Percentiles rank a stretch among this genome's conserved stretches.
These are phyloP conservation scores for Plectranthus barbatus DNA, from an alignment of 257 asterid species.

Conservation along the genomic window DNA sequence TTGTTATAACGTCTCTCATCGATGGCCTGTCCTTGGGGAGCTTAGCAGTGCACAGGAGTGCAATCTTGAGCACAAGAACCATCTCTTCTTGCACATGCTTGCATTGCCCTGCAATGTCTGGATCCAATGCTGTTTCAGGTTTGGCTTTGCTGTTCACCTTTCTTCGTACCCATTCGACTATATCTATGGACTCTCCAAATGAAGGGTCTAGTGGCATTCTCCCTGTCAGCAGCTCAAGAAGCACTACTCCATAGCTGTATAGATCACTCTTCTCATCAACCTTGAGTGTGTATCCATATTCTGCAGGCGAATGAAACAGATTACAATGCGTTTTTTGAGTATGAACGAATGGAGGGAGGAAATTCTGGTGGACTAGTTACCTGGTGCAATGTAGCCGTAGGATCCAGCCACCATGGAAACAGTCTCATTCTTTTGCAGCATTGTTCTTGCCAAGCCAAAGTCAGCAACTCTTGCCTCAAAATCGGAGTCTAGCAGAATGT, in stretches of 20 bases:
- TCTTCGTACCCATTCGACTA: constrained; percentile 63
- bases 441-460: constrained; percentile 72
- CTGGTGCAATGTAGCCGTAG: constrained; percentile 88
- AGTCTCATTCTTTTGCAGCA: constrained; percentile 54
- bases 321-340: neutral
- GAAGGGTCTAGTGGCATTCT: constrained; percentile 50
- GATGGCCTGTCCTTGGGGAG: constrained; percentile 79
- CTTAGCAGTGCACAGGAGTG: constrained; percentile 72
- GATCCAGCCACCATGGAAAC: constrained; percentile 86
- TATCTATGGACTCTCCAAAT: constrained; percentile 55
- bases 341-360: too few species aligned
- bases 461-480: constrained; percentile 76
- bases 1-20: constrained; percentile 62
- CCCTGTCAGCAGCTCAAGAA: constrained; percentile 70
- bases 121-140: constrained; percentile 36
- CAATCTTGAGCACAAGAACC: constrained; percentile 66
- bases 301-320: constrained; percentile 18
- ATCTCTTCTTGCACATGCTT: constrained; percentile 69
- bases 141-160: constrained; percentile 25
- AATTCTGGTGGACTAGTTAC: constrained; percentile 17
- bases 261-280: constrained; percentile 81
- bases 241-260: constrained; percentile 78
- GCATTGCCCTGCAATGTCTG: constrained; percentile 58
- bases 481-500: constrained; percentile 52
- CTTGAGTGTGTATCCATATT: constrained; percentile 76